Evolutionary conservation across 225 moss, liverwort and hornwort species (phyloP), one percentile per base, ranked within the genome.

Genomic region (Ulota crispa): DNA sequence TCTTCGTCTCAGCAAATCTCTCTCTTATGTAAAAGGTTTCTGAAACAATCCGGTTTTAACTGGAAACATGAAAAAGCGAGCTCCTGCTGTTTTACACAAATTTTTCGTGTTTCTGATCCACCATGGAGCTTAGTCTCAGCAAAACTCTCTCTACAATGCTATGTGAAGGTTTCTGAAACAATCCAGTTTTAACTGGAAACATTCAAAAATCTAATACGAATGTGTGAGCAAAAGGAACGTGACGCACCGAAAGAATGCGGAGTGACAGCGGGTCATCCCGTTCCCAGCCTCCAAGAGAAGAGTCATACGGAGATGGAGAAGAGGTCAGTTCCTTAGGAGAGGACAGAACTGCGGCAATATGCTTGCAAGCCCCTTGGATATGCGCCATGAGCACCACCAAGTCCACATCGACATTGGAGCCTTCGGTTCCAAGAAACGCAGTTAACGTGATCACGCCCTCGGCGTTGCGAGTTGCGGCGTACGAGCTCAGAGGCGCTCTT

Each of bases 331-430:
- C 93, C 31, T 93, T 84, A 3, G 97, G 97, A 16, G 93, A 93
- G 7, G 97, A 89, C 32, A 98, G 73, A 70, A 98, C 18, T 65
- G 87, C 89, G 20, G 86, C 88, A 42, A 98, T 95, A 61, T 88
- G 93, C 75, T 94, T 92, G 70, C 92, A 98, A 11, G 97, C 97
- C 26, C 86, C 92, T 82, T 95, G 90, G 65, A 98, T 83, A 34
- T 93, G 95, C 57, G 87, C 84, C 79, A 98, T 86, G 53, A 98
- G 94, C 34, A 87, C 83, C 26, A 91, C 93, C 75, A 98, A 61
- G 28, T 92, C 94, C 45, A 90, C 93, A 50, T 96, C 95, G 36
- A 92, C 90, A 76, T 90, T 88, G 9, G 89, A 84, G 4, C 90
- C 87, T 42, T 89, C 87, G 1, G 86, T 87, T 26, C 92, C 88